Evolutionary conservation across 768 basidiomycete genomes (phyloP).

Genomic region (Dacryopinax primogenitus): DNA sequence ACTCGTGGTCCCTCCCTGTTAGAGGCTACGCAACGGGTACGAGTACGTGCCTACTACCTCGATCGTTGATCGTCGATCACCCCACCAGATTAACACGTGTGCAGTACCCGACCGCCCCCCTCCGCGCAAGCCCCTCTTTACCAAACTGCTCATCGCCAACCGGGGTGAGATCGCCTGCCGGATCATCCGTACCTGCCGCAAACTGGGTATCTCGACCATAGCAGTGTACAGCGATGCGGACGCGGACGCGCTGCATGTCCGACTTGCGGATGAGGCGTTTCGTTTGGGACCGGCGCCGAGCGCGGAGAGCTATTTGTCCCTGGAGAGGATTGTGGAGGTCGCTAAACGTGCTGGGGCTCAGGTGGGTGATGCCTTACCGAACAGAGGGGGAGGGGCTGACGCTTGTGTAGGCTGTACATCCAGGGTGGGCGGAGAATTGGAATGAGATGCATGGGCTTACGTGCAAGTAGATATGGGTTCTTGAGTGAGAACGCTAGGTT

Average conservation of each 20-base stretch:
- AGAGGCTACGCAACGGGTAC: background rate
- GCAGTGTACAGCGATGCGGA: constrained; percentile 88
- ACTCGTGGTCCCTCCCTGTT: background rate
- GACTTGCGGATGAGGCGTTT: constrained; percentile 80
- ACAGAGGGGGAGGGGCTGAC: constrained; percentile 11
- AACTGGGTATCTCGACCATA: constrained; percentile 80
- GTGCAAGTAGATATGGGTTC: constrained; percentile 57
- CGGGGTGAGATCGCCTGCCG: constrained; percentile 96
- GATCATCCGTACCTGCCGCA: constrained; percentile 79
- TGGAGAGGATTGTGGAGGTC: constrained; percentile 78
- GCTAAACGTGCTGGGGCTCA: constrained; percentile 74
- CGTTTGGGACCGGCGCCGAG: constrained; percentile 88
- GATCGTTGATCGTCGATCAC: background rate
- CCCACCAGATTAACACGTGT: background rate
- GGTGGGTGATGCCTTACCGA: constrained; percentile 30
- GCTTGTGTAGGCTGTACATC: constrained; percentile 64
- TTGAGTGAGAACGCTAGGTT: constrained; percentile 84
- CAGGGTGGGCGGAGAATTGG: constrained; percentile 44
- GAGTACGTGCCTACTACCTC: too few species aligned
- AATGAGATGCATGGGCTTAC: background rate
- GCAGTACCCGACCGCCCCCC: background rate
- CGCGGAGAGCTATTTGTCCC: constrained; percentile 76
- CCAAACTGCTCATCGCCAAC: constrained; percentile 88
- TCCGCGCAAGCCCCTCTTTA: constrained; percentile 35
- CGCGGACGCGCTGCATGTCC: constrained; percentile 64